Conservation (phyloP, 768 basidiomycete genomes). For the Mrakia gelida region DNA sequence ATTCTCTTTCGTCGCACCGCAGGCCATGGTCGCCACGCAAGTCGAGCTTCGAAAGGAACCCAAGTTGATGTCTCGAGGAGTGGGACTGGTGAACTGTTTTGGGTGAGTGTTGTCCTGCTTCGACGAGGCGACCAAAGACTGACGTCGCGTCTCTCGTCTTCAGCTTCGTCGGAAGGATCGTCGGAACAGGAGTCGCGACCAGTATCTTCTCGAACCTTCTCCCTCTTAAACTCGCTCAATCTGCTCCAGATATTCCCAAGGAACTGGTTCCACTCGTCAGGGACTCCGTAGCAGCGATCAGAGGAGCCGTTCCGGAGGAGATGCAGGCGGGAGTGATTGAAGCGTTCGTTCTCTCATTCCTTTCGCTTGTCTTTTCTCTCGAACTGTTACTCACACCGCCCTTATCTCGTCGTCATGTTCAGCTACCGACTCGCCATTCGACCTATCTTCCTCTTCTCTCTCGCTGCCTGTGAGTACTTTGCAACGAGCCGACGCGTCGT, state of each 20-base stretch:
- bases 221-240: not conserved
- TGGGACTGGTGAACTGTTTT: constrained; percentile 19
- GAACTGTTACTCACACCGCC: no score
- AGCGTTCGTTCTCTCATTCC: not conserved
- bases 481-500: not conserved
- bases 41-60: constrained; percentile 34
- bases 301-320: constrained; percentile 8
- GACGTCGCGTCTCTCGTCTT: constrained; percentile 23
- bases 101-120: no score
- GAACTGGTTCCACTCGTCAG: constrained; percentile 13
- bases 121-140: no score
- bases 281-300: constrained; percentile 19
- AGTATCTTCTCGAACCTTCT: constrained; percentile 38
- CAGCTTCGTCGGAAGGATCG: constrained; percentile 33
- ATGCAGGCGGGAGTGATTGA: constrained; percentile 21
- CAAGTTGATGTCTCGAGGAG: constrained; percentile 29
- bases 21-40: constrained; percentile 15
- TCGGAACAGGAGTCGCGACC: constrained; percentile 26
- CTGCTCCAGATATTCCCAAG: constrained; percentile 3
- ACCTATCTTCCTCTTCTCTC: constrained; percentile 15
- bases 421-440: constrained; percentile 5
- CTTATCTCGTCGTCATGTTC: no score
- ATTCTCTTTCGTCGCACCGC: not conserved
- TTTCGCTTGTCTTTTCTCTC: no score
- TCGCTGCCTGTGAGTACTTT: not conserved